Base-by-base conservation (phyloP, 192 early-diverging fungal species). In the Dispira parvispora region DNA sequence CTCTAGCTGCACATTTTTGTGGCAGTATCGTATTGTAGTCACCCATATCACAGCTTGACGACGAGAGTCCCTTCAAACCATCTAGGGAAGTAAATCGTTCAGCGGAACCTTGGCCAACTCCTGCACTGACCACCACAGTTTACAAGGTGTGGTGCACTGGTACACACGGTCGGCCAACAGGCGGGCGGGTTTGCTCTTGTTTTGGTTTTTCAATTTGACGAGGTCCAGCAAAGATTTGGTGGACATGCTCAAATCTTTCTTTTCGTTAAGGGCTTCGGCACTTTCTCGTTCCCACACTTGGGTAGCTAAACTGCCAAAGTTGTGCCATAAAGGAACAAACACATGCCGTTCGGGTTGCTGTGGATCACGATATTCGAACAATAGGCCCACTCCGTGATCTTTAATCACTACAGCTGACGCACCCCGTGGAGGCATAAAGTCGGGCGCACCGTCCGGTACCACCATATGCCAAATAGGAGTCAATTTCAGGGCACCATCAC, bases 141-240 rank as follows among this genome's bases (percentile, higher is more conserved):
- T 27, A 18, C 14, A n/a, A 14, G 57, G 11, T 9, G 11, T 28
- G 14, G 57, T 28, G 32, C 57, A 60, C 57, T 42, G 32, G 42
- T 21, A 18, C 38, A 43, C 38, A 14, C 38, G 26, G 3, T 60
- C 57, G 9, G 57, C 11, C 32, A 60, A 43, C 18, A 60, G 18
- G 4, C 38, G 26, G 13, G 42, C 57, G 26, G 57, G 57, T 18
- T 43, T 27, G 12, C 32, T 43, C 38, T 42, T 60, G 32, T 28
- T 60, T 43, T 60, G 57, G 57, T 60, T 60, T 43, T 60, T 60
- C 57, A 43, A 50, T 43, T 43, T 60, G 57, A 21, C 26, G 14
- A 60, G 43, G 3, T 60, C 57, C 57, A 60, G 57, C 14, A 11
- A 42, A 14, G 32, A 60, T 43, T 60, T 60, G 32, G 57, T 60